Evolutionary conservation across 805 yeast species (phyloP).

Genomic region (Lachancea dasiensis): DNA sequence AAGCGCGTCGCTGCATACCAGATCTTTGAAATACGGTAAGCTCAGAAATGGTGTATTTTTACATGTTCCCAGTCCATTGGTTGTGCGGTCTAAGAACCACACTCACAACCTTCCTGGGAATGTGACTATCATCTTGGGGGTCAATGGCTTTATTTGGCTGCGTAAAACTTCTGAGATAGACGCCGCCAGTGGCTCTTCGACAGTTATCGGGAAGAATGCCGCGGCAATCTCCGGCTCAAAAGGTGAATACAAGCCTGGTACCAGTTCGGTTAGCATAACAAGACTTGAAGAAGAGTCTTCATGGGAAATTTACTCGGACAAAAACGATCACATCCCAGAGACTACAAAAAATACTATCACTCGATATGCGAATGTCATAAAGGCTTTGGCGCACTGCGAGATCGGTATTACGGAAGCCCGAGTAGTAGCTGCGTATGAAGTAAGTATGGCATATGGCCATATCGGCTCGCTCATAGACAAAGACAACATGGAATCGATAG

Average conservation of each 20-base stretch:
- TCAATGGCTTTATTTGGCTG: slow-evolving; percentile 92
- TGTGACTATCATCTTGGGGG: slow-evolving; percentile 84
- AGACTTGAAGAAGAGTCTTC: slow-evolving; percentile 88
- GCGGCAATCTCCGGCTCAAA: slow-evolving; percentile 17
- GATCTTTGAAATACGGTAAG: slow-evolving; percentile 93
- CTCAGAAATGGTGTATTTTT: slow-evolving; percentile 83
- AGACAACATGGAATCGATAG: slow-evolving; percentile 66
- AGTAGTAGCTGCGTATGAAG: slow-evolving; percentile 77
- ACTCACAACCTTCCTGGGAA: slow-evolving; percentile 90
- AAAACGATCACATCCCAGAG: slow-evolving; percentile 64
- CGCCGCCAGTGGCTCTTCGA: slow-evolving; percentile 27
- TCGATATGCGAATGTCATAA: slow-evolving; percentile 77
- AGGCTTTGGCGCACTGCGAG: slow-evolving; percentile 76
- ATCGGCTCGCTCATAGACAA: slow-evolving; percentile 68
- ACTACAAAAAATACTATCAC: slow-evolving; percentile 67
- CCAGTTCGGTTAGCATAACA: slow-evolving; percentile 57
- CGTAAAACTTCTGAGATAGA: slow-evolving; percentile 51
- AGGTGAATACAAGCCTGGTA: slow-evolving; percentile 34
- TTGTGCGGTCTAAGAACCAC: slow-evolving; percentile 83
- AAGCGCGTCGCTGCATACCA: slow-evolving; percentile 86
- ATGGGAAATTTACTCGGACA: slow-evolving; percentile 91
- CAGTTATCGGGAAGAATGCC: slow-evolving; percentile 26
- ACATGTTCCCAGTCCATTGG: slow-evolving; percentile 73
- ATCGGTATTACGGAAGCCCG: slow-evolving; percentile 82
- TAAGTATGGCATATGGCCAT: slow-evolving; percentile 69